Evolutionary conservation across 495 filamentous ascomycete species (phyloP).

Genomic region (Cladorrhinum samala): DNA sequence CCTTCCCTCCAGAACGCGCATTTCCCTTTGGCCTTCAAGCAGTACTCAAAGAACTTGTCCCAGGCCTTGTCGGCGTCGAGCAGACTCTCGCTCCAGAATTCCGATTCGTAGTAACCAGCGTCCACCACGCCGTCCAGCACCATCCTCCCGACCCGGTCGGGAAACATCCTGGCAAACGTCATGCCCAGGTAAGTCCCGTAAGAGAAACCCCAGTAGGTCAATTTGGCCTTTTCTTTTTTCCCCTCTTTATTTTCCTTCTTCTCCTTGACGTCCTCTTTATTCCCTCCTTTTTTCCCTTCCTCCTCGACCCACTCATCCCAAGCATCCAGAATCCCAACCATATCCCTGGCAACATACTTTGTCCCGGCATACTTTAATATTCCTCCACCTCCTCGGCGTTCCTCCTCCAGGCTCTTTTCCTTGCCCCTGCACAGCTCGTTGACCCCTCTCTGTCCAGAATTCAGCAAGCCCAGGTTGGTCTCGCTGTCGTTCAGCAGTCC

Average conservation of each 20-base stretch:
- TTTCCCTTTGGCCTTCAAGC: conserved; percentile 22
- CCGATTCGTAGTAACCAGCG: conserved; percentile 30
- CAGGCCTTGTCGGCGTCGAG: conserved; percentile 37
- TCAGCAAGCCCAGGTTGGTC: conserved; percentile 26
- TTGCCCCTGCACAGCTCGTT: conserved; percentile 32
- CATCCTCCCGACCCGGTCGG: conserved; percentile 35
- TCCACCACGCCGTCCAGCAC: conserved; percentile 39
- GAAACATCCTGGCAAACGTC: conserved; percentile 43
- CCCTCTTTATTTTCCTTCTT: conserved; percentile 12
- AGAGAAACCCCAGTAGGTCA: conserved; percentile 57
- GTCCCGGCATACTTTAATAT: conserved; percentile 29
- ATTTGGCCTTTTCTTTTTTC: conserved; percentile 27
- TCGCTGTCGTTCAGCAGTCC: conserved; percentile 35
- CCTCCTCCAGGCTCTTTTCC: no score
- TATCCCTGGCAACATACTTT: conserved; percentile 29
- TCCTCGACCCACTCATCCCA: conserved; percentile 31
- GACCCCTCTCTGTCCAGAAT: conserved; percentile 22
- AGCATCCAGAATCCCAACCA: conserved; percentile 36
- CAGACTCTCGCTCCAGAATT: conserved; percentile 30
- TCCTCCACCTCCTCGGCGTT: conserved; percentile 14
- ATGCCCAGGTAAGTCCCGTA: conserved; percentile 55
- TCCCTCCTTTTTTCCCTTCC: no score
- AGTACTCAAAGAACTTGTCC: conserved; percentile 34
- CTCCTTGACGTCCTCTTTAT: no score
- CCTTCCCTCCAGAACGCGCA: conserved; percentile 33